Conservation (phyloP, 345 rosid genomes). For the sweet orange (Citrus sinensis) region DVS_A1.0 CM039167.1:6085501-6086000, state of each 20-base stretch:
- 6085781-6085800: not conserved
- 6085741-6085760: not conserved
- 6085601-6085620: conserved; percentile 17
- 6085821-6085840: not conserved
- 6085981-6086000: not conserved
- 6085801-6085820: not conserved
- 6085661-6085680: conserved; percentile 60
- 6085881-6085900: not conserved
- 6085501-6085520: not conserved
- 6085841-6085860: not conserved
- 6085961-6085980: not conserved
- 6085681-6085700: conserved; percentile 75
- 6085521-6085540: not conserved
- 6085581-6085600: conserved; percentile 13
- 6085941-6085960: not conserved
- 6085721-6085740: conserved; percentile 78
- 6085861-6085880: not conserved
- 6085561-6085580: not conserved
- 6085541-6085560: not conserved
- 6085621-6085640: conserved; percentile 29
- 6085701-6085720: conserved; percentile 75
- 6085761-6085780: not conserved
- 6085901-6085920: not conserved
- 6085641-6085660: conserved; percentile 45
- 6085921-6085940: conserved; percentile 1